Base-by-base conservation (phyloP, 1,139 yeast genomes). In the Saccharomyces hybrid region DNA sequence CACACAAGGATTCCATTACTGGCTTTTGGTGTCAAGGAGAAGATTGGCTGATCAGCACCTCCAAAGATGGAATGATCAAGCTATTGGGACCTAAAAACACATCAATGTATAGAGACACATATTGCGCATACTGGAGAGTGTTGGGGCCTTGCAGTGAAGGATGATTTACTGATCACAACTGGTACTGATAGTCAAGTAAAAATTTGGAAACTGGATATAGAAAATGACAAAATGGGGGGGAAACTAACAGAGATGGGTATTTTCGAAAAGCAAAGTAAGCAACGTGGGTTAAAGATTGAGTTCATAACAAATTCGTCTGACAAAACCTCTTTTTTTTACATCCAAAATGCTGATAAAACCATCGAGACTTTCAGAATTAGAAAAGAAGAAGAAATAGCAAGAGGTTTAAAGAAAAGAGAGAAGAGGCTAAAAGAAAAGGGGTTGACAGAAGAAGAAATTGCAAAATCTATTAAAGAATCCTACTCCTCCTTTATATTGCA, bases 51-150 rank as follows among this genome's bases (percentile, higher is more conserved):
- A 63, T 90, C 46, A 83, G 90, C 61, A 82, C 85, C 0, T 82
- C 96, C 5, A 91, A 90, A 66, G 99, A 93, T 68, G 98, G 99
- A 0, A 75, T 90, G 54, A 77, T 93, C 61, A 93, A 93, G 68
- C 72, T 93, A 47, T 93, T 93, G 99, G 99, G 98, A 93, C 67
- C 73, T 93, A 60, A 85, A 83, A 64, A 76, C 95, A 11, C 91
- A 88, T 67, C 96, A 89, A 68, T 89, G 97, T 72, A 76, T 90
- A 14, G 99, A 93, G 69, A 90, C 98, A 0, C 98, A 90, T 69
- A 82, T 91, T 58, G 96, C 98, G 0, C 96, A 90, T 67, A 79
- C 88, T 14, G 90, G 90, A 59, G 98, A 93, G 70, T 88, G 96
- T 72, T 91, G 98, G 98, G 74, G 88, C 2, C 70, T 89, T 68